phyloP scores from a whole-genome alignment of 208 protist species.

The Acanthamoeba sp. region DNA sequence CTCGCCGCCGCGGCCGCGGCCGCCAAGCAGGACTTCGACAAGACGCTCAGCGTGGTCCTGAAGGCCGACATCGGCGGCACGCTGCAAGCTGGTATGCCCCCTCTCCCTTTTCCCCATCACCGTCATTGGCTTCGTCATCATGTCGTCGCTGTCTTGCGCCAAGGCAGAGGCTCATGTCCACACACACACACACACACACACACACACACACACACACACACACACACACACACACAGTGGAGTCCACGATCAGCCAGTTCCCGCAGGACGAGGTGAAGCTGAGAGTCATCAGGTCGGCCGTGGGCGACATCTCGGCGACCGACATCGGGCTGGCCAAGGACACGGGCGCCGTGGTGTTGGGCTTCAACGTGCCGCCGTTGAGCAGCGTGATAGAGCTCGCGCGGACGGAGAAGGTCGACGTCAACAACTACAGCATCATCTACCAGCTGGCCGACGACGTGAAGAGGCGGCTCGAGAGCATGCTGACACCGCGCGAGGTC shows the following conservation, averaged over 20 bases:
- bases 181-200: background rate
- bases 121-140: too few relatives aligned
- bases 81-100: conserved; percentile 72
- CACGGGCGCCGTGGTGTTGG: conserved; percentile 76
- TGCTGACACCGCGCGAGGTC: conserved; percentile 62
- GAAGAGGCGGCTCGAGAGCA: conserved; percentile 62
- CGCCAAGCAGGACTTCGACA: background rate
- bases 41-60: conserved; percentile 79
- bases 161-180: too few relatives aligned
- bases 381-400: background rate
- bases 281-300: conserved; percentile 64
- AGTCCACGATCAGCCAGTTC: conserved; percentile 67
- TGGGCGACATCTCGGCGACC: conserved; percentile 75
- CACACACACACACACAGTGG: conserved; percentile 26
- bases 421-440: conserved; percentile 82
- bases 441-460: conserved; percentile 87
- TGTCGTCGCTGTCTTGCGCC: too few relatives aligned
- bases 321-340: conserved; percentile 79
- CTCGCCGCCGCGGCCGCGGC: background rate
- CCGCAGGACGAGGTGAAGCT: conserved; percentile 79
- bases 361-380: conserved; percentile 79
- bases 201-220: background rate
- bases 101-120: too few relatives aligned
- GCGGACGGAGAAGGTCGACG: conserved; percentile 46
- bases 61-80: conserved; percentile 86